Evolutionary conservation across 768 basidiomycete genomes (phyloP).

Genomic region (Lactarius quietus): DNA sequence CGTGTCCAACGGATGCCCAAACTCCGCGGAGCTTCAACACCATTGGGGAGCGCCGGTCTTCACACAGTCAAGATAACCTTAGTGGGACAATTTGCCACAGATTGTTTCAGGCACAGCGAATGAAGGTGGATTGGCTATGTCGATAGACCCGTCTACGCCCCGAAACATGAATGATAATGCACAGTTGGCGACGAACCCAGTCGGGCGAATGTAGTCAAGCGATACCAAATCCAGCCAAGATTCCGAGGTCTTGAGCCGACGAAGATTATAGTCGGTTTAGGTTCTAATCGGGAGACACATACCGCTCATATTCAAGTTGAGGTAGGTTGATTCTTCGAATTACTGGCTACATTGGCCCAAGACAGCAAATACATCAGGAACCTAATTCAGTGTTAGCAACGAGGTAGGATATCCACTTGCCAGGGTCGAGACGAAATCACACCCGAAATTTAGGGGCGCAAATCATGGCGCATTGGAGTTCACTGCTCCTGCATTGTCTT

Average conservation of each 20-base stretch:
- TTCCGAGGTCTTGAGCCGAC: slow-evolving; percentile 26
- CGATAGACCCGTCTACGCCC: too few species aligned
- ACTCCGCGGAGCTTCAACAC: slow-evolving; percentile 29
- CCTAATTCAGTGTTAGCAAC: not conserved
- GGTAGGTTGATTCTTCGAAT: slow-evolving; percentile 26
- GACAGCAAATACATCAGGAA: not conserved
- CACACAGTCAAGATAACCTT: slow-evolving; percentile 26
- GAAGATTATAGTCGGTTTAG: slow-evolving; percentile 20
- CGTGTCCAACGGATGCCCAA: too few species aligned
- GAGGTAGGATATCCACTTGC: not conserved
- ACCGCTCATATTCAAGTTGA: not conserved
- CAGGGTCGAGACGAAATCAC: not conserved
- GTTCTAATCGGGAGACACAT: too few species aligned
- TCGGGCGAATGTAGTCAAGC: not conserved
- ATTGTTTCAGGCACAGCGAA: too few species aligned
- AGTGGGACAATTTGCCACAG: not conserved
- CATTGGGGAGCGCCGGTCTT: slow-evolving; percentile 21
- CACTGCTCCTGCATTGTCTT: too few species aligned
- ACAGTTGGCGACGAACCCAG: not conserved
- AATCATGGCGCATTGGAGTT: too few species aligned
- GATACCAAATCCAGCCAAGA: not conserved
- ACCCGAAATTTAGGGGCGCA: not conserved
- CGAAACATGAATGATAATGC: not conserved
- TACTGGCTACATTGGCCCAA: slow-evolving; percentile 25
- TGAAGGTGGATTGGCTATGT: too few species aligned